Evolutionary conservation across 495 filamentous ascomycete species (phyloP).

Genomic region (Penicillium paxilli): DNA sequence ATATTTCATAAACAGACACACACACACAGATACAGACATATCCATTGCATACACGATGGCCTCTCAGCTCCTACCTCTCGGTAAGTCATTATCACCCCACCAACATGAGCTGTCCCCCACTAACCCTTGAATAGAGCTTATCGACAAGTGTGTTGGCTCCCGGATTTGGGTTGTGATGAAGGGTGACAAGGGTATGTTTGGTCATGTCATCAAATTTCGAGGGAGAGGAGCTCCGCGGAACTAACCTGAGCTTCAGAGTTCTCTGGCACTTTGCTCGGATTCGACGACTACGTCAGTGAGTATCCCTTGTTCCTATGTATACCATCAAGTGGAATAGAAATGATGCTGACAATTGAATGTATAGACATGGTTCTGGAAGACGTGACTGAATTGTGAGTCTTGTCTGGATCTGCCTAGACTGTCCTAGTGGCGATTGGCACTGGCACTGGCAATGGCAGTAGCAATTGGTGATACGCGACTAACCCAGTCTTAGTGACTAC

Average conservation of each 20-base stretch:
- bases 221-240: not conserved
- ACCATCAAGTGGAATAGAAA: not conserved
- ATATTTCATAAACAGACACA: no score
- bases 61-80: constrained; percentile 77
- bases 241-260: constrained; percentile 63
- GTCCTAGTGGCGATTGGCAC: no score
- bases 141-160: constrained; percentile 97
- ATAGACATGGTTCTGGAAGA: constrained; percentile 97
- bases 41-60: constrained; percentile 56
- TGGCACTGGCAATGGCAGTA: no score
- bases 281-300: constrained; percentile 99
- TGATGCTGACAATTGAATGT: constrained; percentile 13
- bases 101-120: constrained; percentile 5
- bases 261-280: constrained; percentile 87
- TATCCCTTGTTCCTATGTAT: constrained; percentile 30
- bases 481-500: constrained; percentile 68
- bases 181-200: constrained; percentile 79
- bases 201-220: not conserved
- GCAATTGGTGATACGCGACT: no score
- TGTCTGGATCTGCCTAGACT: no score
- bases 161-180: constrained; percentile 99
- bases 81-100: constrained; percentile 37
- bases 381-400: constrained; percentile 78
- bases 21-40: no score
- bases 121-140: constrained; percentile 67